Conservation (phyloP, 805 yeast genomes). For the Candida sithepensis region DNA sequence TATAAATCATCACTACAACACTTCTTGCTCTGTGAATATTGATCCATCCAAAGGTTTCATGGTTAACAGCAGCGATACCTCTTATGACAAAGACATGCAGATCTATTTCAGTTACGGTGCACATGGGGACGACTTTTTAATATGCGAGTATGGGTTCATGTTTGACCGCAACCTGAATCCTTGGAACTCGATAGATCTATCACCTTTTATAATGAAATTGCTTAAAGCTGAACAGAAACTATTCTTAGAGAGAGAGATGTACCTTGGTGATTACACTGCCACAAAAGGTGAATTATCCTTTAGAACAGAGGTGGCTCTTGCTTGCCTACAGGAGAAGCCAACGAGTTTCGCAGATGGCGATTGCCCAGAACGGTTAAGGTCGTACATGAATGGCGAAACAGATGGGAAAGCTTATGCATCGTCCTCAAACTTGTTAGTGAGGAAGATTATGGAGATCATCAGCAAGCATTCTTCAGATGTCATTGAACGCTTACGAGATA, state of each 20-base stretch:
- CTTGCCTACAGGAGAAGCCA: constrained; percentile 42
- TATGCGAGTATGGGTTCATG: constrained; percentile 85
- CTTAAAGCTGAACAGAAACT: constrained; percentile 36
- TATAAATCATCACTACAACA: constrained; percentile 62
- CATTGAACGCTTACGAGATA: constrained; percentile 1
- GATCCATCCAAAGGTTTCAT: constrained; percentile 45
- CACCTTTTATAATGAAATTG: constrained; percentile 37
- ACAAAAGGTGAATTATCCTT: constrained; percentile 54
- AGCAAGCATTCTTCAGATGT: not conserved
- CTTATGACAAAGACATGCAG: constrained; percentile 46
- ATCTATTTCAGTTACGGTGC: constrained; percentile 79
- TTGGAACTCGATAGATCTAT: constrained; percentile 71
- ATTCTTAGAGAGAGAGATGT: constrained; percentile 50
- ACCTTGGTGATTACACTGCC: constrained; percentile 73
- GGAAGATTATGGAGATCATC: constrained; percentile 32
- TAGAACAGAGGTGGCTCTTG: constrained; percentile 72
- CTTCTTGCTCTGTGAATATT: constrained; percentile 50
- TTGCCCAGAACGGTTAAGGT: constrained; percentile 33
- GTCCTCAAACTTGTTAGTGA: constrained; percentile 30
- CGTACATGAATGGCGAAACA: constrained; percentile 42
- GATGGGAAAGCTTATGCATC: constrained; percentile 42
- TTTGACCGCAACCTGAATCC: constrained; percentile 40
- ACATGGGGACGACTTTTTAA: constrained; percentile 76
- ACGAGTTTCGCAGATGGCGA: constrained; percentile 4
- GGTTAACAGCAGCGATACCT: constrained; percentile 37